Conservation (phyloP, 768 basidiomycete species). For the Neoboletus subvelutipes region DNA sequence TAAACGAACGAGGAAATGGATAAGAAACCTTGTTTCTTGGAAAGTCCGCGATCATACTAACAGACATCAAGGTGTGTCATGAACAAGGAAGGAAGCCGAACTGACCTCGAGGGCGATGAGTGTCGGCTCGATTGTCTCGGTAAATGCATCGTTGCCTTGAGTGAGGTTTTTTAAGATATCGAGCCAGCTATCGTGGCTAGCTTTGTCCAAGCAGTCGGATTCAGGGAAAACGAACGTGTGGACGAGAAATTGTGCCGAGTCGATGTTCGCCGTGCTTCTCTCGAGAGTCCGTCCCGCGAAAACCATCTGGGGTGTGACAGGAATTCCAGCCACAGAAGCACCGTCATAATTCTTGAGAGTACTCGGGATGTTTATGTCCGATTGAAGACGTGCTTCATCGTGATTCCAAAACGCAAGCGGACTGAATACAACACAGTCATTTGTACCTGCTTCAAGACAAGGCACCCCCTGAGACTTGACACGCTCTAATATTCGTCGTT, state of each 20-base stretch:
- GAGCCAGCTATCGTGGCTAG: conserved; percentile 65
- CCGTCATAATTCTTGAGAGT: conserved; percentile 56
- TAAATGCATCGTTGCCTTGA: conserved; percentile 36
- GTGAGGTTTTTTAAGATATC: conserved; percentile 49
- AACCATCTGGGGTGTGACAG: conserved; percentile 72
- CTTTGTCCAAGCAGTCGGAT: conserved; percentile 60
- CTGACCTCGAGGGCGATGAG: conserved; percentile 47
- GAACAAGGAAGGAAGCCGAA: conserved; percentile 12
- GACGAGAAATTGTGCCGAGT: conserved; percentile 69
- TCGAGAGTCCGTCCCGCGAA: conserved; percentile 65
- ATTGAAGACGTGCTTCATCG: conserved; percentile 50
- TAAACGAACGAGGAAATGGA: conserved; percentile 72
- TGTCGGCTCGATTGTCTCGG: conserved; percentile 42
- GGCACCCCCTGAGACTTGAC: conserved; percentile 41
- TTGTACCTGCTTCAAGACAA: conserved; percentile 55
- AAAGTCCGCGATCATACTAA: conserved; percentile 55
- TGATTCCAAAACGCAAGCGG: conserved; percentile 77
- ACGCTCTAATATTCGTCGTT: conserved; percentile 51
- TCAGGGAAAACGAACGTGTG: conserved; percentile 84
- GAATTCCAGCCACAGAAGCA: conserved; percentile 58
- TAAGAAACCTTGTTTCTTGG: conserved; percentile 47
- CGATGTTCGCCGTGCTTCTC: conserved; percentile 49
- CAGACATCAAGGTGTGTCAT: conserved; percentile 9
- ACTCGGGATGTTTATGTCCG: conserved; percentile 56
- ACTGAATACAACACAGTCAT: conserved; percentile 67